Percentiles rank a stretch among this genome's conserved stretches.
Conservation (phyloP, 2,329 filamentous ascomycete species). For the Chalara sp. region DNA sequence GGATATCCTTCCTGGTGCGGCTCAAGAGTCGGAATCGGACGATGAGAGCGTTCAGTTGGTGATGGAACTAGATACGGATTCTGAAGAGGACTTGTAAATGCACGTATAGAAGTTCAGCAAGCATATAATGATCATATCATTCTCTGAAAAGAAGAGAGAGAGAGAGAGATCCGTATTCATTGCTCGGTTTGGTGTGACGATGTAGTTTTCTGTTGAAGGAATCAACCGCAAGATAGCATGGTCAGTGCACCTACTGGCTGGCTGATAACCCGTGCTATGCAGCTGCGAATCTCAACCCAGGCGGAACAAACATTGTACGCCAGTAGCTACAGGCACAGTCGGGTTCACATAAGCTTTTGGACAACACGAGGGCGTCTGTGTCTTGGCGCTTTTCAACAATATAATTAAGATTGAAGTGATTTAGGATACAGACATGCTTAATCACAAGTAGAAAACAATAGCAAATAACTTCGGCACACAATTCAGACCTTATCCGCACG, state of each 20-base stretch:
- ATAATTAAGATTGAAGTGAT: too few relatives aligned
- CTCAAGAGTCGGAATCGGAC: conserved; percentile 30
- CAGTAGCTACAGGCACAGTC: neutral
- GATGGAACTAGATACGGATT: conserved; percentile 23
- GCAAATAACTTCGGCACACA: too few relatives aligned
- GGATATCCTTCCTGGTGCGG: conserved; percentile 9
- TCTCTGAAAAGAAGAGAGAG: neutral
- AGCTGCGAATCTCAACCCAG: neutral
- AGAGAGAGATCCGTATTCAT: neutral
- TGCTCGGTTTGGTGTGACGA: neutral
- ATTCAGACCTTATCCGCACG: too few relatives aligned
- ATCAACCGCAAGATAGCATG: neutral
- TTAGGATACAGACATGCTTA: too few relatives aligned
- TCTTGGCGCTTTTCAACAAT: too few relatives aligned
- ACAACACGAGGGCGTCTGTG: too few relatives aligned
- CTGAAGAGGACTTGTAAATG: conserved; percentile 11
- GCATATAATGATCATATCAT: neutral
- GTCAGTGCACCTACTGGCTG: too few relatives aligned
- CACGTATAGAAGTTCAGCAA: too few relatives aligned
- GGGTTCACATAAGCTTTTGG: neutral
- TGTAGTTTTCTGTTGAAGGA: neutral
- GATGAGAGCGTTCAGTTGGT: conserved; percentile 40
- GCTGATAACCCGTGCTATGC: too few relatives aligned
- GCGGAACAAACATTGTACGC: neutral
- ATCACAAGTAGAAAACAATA: too few relatives aligned